Base-by-base conservation (phyloP, 306 rosid species). In the Casuarina glauca region DNA sequence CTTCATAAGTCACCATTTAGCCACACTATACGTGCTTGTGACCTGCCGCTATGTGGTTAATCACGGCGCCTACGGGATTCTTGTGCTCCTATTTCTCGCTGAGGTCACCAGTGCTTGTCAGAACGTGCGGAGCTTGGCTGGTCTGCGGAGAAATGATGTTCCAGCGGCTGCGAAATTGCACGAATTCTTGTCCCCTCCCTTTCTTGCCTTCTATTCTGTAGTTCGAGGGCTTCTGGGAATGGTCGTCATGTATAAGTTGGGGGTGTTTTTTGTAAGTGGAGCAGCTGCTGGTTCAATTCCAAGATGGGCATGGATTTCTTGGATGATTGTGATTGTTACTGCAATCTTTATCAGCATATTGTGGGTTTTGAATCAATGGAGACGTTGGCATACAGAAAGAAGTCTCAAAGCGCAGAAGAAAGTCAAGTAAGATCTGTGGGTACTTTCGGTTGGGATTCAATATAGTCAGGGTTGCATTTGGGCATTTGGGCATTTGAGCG, bases 91-190 rank as follows among this genome's bases (percentile, higher is more conserved):
- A 6, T 72, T 81, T 48, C 78, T 86, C 4, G 90, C 87, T 0
- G 92, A 88, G 83, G 64, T 80, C 43, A 86, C 88, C 9, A 88
- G 92, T 39, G 81, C 61, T 57, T 88, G 88, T 61, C 89, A 88
- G 64, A 88, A 88, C 62, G 82, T 61, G 10, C 84, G 92, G 90
- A 82, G 78, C 9, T 70, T 88, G 0, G 79, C 87, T 10, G 48
- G 78, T 7, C 62, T 77, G 12, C 69, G 39, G 67, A 81, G 45
- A 75, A 64, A 43, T 1, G 83, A 77, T 43, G 76, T 39, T 2
- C 53, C 77, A 2, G 57, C 69, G 13, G 88, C 87, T 2, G 76
- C 73, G 9, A 81, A 80, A 72, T 17, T 88, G 70, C 42, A 72
- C 35, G 87, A 82, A 15, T 73, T 38, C 46, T 41, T 86, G 75